phyloP scores from a whole-genome alignment of 2,329 filamentous ascomycete genomes.

The Sphaerostilbella broomeana region DNA sequence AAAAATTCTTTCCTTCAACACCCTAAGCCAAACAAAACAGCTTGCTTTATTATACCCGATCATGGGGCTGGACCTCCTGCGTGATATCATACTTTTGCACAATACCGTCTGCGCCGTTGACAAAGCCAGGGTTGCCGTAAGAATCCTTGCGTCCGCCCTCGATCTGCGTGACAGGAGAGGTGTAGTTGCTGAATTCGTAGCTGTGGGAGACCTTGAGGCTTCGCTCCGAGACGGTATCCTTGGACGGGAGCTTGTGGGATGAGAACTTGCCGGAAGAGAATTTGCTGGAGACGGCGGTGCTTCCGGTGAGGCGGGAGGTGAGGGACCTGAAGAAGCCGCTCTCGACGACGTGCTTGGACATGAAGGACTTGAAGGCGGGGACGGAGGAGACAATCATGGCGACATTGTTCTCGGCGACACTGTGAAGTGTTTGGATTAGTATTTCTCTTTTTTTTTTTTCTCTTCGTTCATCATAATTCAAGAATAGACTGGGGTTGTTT shows the following conservation, averaged over 20 bases:
- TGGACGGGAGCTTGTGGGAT: neutral
- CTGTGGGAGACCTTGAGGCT: neutral
- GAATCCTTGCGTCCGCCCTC: neutral
- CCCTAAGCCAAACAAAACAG: no score
- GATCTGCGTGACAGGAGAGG: neutral
- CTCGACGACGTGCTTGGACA: neutral
- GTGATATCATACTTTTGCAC: conserved; percentile 1
- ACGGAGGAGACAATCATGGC: conserved; percentile 17
- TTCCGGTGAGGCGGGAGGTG: neutral
- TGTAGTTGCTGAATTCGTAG: neutral
- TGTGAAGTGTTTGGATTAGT: no score
- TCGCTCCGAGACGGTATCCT: neutral
- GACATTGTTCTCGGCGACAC: conserved; percentile 15
- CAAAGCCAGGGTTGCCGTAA: neutral
- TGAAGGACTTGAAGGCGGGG: conserved; percentile 12
- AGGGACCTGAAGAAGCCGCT: neutral
- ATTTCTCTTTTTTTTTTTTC: no score
- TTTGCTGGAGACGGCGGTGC: neutral
- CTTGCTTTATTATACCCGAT: neutral
- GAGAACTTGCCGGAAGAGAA: neutral
- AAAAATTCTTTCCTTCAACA: no score
- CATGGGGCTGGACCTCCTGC: neutral
- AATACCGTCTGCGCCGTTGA: neutral
- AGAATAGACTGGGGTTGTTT: neutral
- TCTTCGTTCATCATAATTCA: neutral